A percentile compares a stretch with the other conserved stretches of the same genome.
Conservation (phyloP, 345 rosid species). For the Eucalyptus virginea region DNA sequence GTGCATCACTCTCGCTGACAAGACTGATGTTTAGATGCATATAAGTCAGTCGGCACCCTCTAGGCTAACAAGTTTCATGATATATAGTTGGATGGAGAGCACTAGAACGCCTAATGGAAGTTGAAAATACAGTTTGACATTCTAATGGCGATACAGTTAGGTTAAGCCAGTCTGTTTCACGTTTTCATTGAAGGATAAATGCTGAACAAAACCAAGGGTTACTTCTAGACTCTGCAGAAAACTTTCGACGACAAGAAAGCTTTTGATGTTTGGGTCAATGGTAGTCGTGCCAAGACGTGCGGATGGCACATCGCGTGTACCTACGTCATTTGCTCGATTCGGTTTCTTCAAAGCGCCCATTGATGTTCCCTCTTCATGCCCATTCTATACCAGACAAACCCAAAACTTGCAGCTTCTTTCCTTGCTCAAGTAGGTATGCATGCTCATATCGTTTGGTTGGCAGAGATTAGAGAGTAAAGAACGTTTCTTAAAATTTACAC, state of each 20-base stretch:
- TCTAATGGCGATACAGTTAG: neutral
- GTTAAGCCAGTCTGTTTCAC: neutral
- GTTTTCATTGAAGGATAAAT: neutral
- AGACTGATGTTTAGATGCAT: neutral
- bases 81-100: neutral
- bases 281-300: neutral
- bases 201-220: neutral
- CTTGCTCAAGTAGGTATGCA: neutral
- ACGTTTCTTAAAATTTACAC: no score
- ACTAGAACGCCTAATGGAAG: neutral
- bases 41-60: neutral
- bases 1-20: neutral
- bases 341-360: neutral
- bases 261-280: neutral
- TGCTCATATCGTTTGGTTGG: neutral
- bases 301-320: neutral
- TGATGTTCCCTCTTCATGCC: neutral
- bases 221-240: neutral
- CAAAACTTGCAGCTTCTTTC: neutral
- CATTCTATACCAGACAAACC: neutral
- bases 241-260: neutral
- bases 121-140: neutral
- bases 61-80: neutral
- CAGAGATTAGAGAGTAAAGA: neutral
- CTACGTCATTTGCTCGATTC: neutral